Base-by-base conservation (phyloP, 1,284 basidiomycete species). In the Ganoderma multipileum region DNA sequence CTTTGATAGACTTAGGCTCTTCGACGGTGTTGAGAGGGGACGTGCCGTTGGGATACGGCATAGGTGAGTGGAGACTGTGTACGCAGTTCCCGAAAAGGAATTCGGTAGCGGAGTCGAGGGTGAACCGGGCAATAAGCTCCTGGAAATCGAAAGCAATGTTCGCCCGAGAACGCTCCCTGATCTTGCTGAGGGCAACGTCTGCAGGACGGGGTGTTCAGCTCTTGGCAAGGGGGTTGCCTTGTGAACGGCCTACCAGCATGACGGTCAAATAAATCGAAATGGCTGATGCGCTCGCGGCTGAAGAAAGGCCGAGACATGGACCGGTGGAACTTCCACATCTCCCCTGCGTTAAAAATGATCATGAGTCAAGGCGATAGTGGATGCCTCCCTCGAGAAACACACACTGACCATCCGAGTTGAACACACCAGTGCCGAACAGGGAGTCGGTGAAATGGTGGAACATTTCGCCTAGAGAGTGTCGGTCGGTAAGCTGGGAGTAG, bases 101-200 rank as follows among this genome's bases (percentile, higher is more conserved):
- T 66, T 91, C 90, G 11, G 90, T 90, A 0, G 90, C 89, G 1
- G 87, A 84, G 75, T 91, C 92, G 50, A 93, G 83, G 0, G 90
- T 88, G 76, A 93, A 92, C 3, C 92, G 87, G 3, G 86, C 81
- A 71, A 86, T 89, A 8, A 94, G 82, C 74, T 93, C 91, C 75
- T 93, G 83, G 62, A 85, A 82, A 67, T 87, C 83, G 14, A 86
- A 71, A 0, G 84, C 75, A 8, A 80, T 74, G 26, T 81, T 80
- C 14, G 70, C 66, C 18, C 71, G 72, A 36, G 79, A 72, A 28
- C 83, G 81, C 23, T 78, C 75, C 50, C 78, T 80, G 70, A 85
- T 78, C 20, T 77, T 69, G 4, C 71, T 64, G 50, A 86, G 67
- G 0, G 77, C 76, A 16, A 75, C 72, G 55, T 84, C 72, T 66